Conservation (phyloP, 208 protist species). For the Trypanosoma congolense region DNA sequence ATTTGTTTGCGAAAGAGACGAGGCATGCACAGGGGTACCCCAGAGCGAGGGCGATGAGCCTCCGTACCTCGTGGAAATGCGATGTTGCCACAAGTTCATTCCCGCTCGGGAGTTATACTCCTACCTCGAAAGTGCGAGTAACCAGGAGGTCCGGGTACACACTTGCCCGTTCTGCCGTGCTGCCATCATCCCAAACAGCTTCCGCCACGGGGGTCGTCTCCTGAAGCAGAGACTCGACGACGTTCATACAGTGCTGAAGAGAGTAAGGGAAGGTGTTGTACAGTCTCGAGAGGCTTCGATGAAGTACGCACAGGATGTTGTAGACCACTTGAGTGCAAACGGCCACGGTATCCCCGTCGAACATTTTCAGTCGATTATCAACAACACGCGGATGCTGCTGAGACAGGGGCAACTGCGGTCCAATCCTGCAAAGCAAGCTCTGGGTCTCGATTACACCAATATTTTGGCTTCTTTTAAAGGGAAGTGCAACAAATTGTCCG, state of each 20-base stretch:
- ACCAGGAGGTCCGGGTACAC: constrained; percentile 20
- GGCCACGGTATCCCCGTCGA: not conserved
- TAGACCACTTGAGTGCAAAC: not conserved
- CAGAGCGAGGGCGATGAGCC: not conserved
- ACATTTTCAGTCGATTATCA: not conserved
- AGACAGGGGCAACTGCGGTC: not conserved
- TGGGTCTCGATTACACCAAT: not conserved
- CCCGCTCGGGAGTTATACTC: constrained; percentile 21
- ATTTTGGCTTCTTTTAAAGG: not conserved
- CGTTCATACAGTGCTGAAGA: not conserved
- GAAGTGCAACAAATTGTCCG: not conserved
- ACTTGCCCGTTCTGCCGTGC: not conserved
- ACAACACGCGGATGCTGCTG: not conserved
- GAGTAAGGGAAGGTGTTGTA: not conserved
- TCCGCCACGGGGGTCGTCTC: not conserved
- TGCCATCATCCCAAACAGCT: not conserved
- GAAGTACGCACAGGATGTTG: not conserved
- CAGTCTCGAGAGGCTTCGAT: constrained; percentile 1
- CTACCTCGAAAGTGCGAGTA: constrained; percentile 10
- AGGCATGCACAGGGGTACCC: not conserved
- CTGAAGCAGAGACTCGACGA: constrained; percentile 5
- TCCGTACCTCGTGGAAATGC: constrained; percentile 3
- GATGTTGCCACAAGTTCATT: not conserved
- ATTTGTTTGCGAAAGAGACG: not conserved
- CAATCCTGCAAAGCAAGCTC: not conserved